Percentiles rank a stretch among this genome's conserved stretches.
These are phyloP conservation scores for Cladosporium sp. DNA, from an alignment of 2,329 filamentous ascomycete genomes.

Conservation along the genomic window DNA sequence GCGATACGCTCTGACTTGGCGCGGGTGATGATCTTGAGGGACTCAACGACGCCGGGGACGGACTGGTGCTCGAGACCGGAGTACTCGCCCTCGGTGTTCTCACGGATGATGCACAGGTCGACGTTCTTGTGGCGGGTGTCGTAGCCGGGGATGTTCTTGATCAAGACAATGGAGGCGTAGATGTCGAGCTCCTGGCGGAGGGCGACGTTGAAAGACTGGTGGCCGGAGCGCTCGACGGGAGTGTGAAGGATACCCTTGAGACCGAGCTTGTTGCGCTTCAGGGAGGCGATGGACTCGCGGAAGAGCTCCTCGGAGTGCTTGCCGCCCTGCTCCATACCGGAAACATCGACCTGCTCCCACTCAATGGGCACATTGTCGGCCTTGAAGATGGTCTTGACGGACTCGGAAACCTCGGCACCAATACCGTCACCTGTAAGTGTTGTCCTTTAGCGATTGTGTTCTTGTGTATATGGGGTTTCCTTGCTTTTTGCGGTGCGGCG, in stretches of 20 bases:
- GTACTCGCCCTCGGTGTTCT: conserved; percentile 99
- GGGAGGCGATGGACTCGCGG: conserved; percentile 87
- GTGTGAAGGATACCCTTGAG: conserved; percentile 99
- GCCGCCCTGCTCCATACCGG: conserved; percentile 77
- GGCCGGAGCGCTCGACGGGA: conserved; percentile 90
- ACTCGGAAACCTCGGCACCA: conserved; percentile 94
- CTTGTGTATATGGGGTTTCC: not conserved
- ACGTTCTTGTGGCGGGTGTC: conserved; percentile 95
- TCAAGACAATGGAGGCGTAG: conserved; percentile 93
- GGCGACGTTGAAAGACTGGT: conserved; percentile 99
- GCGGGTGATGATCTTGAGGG: conserved; percentile 98
- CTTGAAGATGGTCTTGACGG: conserved; percentile 99
- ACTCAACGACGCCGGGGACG: conserved; percentile 93
- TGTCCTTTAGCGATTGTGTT: conserved; percentile 3
- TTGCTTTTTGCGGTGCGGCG: conserved; percentile 14
- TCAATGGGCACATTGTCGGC: conserved; percentile 97
- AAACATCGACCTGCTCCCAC: conserved; percentile 97
- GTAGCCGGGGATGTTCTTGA: conserved; percentile 99
- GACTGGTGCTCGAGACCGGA: conserved; percentile 98
- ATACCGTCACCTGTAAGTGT: conserved; percentile 71
- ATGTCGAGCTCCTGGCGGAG: conserved; percentile 99
- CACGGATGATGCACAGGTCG: conserved; percentile 98
- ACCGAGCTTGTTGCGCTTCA: conserved; percentile 97
- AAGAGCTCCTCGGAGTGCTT: conserved; percentile 93
- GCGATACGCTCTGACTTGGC: conserved; percentile 99